Conservation (phyloP, 768 basidiomycete species). For the Suillus subluteus region DNA sequence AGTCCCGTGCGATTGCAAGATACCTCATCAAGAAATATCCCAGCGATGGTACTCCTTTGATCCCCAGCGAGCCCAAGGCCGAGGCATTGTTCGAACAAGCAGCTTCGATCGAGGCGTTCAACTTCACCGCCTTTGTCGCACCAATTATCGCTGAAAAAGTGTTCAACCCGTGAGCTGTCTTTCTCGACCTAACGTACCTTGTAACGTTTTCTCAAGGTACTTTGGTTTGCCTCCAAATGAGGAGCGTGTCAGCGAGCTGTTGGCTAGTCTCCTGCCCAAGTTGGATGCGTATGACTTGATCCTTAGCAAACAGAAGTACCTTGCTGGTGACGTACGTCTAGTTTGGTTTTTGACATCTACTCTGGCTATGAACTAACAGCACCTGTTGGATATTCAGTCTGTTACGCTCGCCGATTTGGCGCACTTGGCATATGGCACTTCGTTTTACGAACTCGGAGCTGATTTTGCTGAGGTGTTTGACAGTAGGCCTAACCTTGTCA, state of each 20-base stretch:
- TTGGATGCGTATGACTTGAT: slow-evolving; percentile 58
- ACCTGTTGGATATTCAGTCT: slow-evolving; percentile 23
- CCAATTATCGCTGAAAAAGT: slow-evolving; percentile 51
- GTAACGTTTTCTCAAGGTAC: slow-evolving; percentile 8
- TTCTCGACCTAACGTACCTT: neutral
- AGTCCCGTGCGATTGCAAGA: slow-evolving; percentile 61
- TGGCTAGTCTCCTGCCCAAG: slow-evolving; percentile 29
- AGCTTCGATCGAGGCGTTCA: slow-evolving; percentile 47
- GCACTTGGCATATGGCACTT: slow-evolving; percentile 54
- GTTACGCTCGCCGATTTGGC: slow-evolving; percentile 62
- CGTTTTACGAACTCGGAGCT: slow-evolving; percentile 24
- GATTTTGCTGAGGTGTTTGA: slow-evolving; percentile 35
- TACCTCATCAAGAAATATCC: slow-evolving; percentile 62
- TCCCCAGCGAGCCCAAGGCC: slow-evolving; percentile 33
- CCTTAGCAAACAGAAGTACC: slow-evolving; percentile 55
- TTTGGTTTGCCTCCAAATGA: slow-evolving; percentile 27
- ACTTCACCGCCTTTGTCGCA: slow-evolving; percentile 12
- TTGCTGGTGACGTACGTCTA: slow-evolving; percentile 55
- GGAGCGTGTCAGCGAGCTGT: slow-evolving; percentile 18
- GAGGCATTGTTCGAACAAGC: slow-evolving; percentile 36
- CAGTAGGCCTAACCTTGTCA: slow-evolving; percentile 46
- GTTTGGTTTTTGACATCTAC: slow-evolving; percentile 7
- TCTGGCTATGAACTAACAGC: neutral
- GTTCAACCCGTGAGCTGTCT: slow-evolving; percentile 48
- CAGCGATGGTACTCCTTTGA: slow-evolving; percentile 53